Conservation (phyloP, 2,329 filamentous ascomycete genomes). For the Ophiocordyceps robertsii region DNA sequence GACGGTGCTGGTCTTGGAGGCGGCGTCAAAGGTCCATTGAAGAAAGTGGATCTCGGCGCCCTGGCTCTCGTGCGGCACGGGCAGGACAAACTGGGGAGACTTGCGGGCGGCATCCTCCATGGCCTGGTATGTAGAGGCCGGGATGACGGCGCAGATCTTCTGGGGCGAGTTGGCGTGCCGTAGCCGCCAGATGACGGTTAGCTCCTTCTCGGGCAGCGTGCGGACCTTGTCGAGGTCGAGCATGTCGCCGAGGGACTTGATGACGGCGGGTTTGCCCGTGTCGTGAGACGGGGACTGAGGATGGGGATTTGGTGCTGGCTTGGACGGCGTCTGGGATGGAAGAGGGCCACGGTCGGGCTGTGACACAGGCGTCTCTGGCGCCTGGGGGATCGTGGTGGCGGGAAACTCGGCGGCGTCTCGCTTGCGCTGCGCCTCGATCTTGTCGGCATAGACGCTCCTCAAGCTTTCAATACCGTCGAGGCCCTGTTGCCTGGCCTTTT, state of each 20-base stretch:
- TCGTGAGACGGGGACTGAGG: constrained; percentile 3
- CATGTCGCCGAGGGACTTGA: constrained; percentile 36
- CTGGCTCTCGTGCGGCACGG: constrained; percentile 53
- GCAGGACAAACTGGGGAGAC: constrained; percentile 83
- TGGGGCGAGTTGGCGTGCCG: constrained; percentile 61
- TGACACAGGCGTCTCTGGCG: constrained; percentile 20
- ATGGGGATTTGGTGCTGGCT: constrained; percentile 5
- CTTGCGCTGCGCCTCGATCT: constrained; percentile 60
- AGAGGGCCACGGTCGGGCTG: constrained; percentile 19
- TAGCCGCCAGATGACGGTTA: constrained; percentile 81
- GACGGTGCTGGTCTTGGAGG: constrained; percentile 53
- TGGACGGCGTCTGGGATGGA: constrained; percentile 9
- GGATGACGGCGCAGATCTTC: constrained; percentile 75
- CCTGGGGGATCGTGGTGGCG: constrained; percentile 20
- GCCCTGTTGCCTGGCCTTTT: constrained; percentile 67
- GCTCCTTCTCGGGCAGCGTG: constrained; percentile 62
- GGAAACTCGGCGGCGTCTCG: constrained; percentile 43
- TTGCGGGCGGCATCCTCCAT: constrained; percentile 59
- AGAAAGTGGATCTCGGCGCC: constrained; percentile 92
- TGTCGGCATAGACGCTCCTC: constrained; percentile 71
- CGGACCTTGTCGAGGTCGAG: constrained; percentile 71
- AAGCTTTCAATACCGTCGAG: constrained; percentile 58
- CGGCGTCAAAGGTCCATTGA: constrained; percentile 81
- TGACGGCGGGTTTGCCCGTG: constrained; percentile 12
- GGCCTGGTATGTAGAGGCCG: constrained; percentile 55